Evolutionary conservation across 441 rosid genomes (phyloP).

Genomic region (Gossypium armourianum): DNA sequence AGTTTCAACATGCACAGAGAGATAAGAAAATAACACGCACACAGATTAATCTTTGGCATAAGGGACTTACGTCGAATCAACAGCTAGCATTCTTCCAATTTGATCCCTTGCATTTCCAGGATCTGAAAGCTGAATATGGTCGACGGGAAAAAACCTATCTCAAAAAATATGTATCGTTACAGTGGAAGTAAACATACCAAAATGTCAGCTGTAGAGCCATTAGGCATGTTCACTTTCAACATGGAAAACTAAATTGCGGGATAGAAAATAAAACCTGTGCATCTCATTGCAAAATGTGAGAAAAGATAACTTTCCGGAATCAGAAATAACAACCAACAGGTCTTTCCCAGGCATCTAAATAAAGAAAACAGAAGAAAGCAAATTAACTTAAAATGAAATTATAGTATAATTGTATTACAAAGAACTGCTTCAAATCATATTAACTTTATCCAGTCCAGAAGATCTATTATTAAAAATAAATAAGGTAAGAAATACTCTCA

Average conservation of each 20-base stretch:
- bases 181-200: conserved; percentile 15
- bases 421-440: background rate
- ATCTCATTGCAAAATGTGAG: conserved; percentile 82
- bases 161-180: conserved; percentile 19
- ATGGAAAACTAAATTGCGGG: conserved; percentile 18
- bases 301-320: conserved; percentile 91
- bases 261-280: conserved; percentile 59
- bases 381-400: conserved; percentile 11
- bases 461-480: conserved; percentile 4
- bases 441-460: conserved; percentile 5
- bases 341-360: conserved; percentile 63
- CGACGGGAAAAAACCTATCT: conserved; percentile 74
- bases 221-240: conserved; percentile 6
- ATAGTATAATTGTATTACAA: background rate
- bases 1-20: background rate
- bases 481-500: background rate
- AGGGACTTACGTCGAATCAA: conserved; percentile 59
- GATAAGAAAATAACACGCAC: background rate
- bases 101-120: conserved; percentile 73
- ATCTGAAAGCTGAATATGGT: conserved; percentile 64
- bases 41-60: background rate
- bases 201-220: background rate
- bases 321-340: conserved; percentile 76
- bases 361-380: conserved; percentile 14
- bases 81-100: conserved; percentile 75